Percentiles rank a stretch among this genome's conserved stretches.
Conservation (phyloP, 164 flowering plant species). For the Tetrastigma voinierianum region DNA sequence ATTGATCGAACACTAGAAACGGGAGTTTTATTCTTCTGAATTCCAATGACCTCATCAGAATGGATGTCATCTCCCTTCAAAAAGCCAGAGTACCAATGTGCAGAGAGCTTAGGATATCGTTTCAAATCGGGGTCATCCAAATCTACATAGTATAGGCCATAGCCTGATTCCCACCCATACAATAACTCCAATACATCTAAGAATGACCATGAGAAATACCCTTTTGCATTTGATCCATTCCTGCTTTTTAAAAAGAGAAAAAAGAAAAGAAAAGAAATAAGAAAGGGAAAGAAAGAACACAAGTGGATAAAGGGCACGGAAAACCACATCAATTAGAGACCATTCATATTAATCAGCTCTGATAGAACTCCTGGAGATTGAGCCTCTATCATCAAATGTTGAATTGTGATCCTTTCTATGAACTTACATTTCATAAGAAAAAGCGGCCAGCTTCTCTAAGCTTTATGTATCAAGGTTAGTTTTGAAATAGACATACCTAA, state of each 20-base stretch:
- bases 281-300: too few relatives aligned
- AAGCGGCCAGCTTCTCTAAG: too few relatives aligned
- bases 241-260: too few relatives aligned
- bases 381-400: too few relatives aligned
- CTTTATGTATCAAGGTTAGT: neutral
- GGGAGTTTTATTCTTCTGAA: neutral
- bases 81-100: constrained; percentile 42
- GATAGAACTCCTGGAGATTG: too few relatives aligned
- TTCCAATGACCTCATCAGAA: neutral
- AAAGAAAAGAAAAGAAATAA: too few relatives aligned
- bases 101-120: constrained; percentile 42
- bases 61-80: constrained; percentile 12
- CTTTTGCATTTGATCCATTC: constrained; percentile 39
- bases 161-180: constrained; percentile 18
- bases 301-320: neutral
- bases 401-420: too few relatives aligned
- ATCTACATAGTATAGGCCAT: constrained; percentile 37
- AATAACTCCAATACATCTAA: constrained; percentile 34
- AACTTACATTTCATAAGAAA: too few relatives aligned
- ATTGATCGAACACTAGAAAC: neutral
- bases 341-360: too few relatives aligned
- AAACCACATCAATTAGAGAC: neutral
- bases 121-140: constrained; percentile 30
- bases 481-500: constrained; percentile 25
- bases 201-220: constrained; percentile 48